Evolutionary conservation across 208 protist species (phyloP).

Genomic region (Acanthamoeba royreba): DNA sequence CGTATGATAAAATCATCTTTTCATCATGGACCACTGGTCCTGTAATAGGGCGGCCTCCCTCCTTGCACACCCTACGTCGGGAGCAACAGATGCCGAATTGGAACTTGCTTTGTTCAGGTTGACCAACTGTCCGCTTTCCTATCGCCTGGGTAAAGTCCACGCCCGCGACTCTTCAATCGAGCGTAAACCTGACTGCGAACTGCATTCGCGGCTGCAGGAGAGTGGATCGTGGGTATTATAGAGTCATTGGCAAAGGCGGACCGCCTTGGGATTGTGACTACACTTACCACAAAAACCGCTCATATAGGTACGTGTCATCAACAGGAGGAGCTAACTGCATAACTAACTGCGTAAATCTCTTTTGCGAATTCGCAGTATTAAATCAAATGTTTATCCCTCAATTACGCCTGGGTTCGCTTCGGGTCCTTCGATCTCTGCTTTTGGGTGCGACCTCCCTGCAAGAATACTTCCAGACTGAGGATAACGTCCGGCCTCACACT

Average conservation of each 20-base stretch:
- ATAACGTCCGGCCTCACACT: not conserved
- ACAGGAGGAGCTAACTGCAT: no score
- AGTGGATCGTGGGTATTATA: not conserved
- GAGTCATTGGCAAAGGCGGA: not conserved
- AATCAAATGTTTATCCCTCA: not conserved
- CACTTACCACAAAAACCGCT: not conserved
- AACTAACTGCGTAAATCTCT: not conserved
- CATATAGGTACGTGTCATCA: not conserved
- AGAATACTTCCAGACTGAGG: not conserved
- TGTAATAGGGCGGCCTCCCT: not conserved
- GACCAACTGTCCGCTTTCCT: not conserved
- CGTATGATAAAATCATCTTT: not conserved
- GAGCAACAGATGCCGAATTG: not conserved
- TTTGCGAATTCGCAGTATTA: not conserved
- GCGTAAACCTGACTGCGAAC: not conserved
- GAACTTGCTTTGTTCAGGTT: not conserved
- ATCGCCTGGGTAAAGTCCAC: not conserved
- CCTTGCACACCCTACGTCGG: not conserved
- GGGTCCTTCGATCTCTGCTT: not conserved
- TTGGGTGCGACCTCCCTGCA: not conserved
- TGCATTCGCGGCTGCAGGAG: not conserved
- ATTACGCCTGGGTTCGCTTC: not conserved
- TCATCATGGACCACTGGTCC: no score
- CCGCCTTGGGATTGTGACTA: not conserved
- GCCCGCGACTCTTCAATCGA: not conserved